Evolutionary conservation across 805 yeast species (phyloP), one percentile per base, ranked within the genome.

Genomic region (Saccharomycopsis fibuligera): DNA sequence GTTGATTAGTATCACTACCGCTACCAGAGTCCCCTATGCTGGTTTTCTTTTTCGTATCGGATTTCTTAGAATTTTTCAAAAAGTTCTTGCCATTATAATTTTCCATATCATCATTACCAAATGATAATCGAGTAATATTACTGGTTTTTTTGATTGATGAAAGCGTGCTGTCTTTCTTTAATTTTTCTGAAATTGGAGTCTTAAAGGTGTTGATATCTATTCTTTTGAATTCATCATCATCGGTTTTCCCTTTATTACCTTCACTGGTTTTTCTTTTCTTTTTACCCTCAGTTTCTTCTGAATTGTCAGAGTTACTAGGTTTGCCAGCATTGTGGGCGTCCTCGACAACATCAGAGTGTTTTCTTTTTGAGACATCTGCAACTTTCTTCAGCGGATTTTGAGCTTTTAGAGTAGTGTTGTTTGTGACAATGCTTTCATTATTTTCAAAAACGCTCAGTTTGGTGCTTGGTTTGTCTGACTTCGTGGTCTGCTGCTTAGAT

Each of bases 121-220:
- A 44, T 12, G 52, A 44, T 3, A 51, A 25, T n/a, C 44, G 45
- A 10, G 51, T 51, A 23, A 51, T 45, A 29, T 51, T 50, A 39
- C 55, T 51, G 5, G 45, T 48, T 35, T 45, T 49, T 29, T 51
- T 51, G 10, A 51, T 51, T 12, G 44, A 41, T 12, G 9, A 16
- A 17, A 47, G 25, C 3, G 43, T n/a, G 23, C 43, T 47, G 17
- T 47, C 50, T 17, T 41, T 41, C 14, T 47, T 40, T 19, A 39
- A 14, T 17, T 46, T 23, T 17, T 46, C 49, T 16, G 51, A 14
- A 19, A 43, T 29, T 10, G 51, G 51, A 6, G 47, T 43, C 35
- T 46, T 46, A 25, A 46, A 40, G 8, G n/a, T 4, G 16, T 31
- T 25, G 27, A 43, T 33, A 23, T 43, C 39, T 14, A 43, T 25